phyloP scores from a whole-genome alignment of 495 filamentous ascomycete genomes.

The Penicillium tannophilum region DNA sequence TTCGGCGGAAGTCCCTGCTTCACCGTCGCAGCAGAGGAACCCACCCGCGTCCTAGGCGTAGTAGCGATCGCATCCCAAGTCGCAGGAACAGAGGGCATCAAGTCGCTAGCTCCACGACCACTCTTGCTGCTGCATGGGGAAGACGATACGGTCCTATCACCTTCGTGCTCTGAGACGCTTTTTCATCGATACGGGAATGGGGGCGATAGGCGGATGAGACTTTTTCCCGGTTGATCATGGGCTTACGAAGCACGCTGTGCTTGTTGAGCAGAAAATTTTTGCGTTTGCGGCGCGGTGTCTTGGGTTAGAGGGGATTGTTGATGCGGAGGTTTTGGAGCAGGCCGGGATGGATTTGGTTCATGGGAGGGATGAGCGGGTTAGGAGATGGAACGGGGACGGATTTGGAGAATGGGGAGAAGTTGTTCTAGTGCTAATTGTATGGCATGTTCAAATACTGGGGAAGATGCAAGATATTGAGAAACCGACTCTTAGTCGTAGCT shows the following conservation, averaged over 20 bases:
- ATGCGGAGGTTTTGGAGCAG: conserved; percentile 29
- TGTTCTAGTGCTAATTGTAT: background rate
- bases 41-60: background rate
- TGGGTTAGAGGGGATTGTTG: conserved; percentile 30
- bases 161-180: background rate
- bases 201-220: background rate
- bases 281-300: conserved; percentile 32
- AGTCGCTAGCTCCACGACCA: background rate
- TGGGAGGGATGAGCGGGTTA: background rate
- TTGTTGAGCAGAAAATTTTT: conserved; percentile 39
- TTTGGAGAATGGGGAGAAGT: conserved; percentile 8
- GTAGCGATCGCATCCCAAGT: conserved; percentile 8
- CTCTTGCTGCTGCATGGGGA: background rate
- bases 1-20: conserved; percentile 20
- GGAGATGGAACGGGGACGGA: background rate
- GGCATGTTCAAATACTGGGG: no score
- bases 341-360: conserved; percentile 31
- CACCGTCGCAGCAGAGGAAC: conserved; percentile 5
- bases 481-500: no score
- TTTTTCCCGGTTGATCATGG: conserved; percentile 34
- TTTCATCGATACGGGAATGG: background rate
- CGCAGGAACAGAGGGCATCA: conserved; percentile 1
- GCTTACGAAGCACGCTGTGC: conserved; percentile 32
- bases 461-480: no score
- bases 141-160: background rate